These are phyloP conservation scores for Lotus japonicus DNA, from an alignment of 306 rosid species.

Conservation along the genomic window DNA sequence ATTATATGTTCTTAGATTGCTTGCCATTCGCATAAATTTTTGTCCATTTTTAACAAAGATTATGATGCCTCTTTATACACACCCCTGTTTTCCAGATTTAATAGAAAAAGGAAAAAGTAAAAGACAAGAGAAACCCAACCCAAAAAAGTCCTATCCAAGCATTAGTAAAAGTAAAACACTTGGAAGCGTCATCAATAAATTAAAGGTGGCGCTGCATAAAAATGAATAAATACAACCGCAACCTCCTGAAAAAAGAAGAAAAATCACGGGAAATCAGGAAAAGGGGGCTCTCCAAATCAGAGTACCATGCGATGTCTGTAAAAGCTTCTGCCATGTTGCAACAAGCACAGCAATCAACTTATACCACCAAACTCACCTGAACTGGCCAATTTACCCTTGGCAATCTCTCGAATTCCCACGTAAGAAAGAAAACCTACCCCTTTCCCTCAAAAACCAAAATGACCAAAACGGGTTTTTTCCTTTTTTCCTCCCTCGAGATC, in stretches of 20 bases:
- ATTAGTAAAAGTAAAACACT: neutral
- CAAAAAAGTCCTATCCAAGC: neutral
- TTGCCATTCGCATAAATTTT: conserved; percentile 2
- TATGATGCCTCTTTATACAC: neutral
- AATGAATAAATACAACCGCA: conserved; percentile 28
- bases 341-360: conserved; percentile 30
- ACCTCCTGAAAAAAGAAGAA: conserved; percentile 30
- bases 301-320: conserved; percentile 37
- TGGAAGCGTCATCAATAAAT: conserved; percentile 16
- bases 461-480: conserved; percentile 24
- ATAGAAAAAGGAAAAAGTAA: neutral
- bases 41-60: conserved; percentile 9
- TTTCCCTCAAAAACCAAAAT: neutral
- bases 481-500: conserved; percentile 63
- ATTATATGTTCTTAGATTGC: neutral
- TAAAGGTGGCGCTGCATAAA: conserved; percentile 9
- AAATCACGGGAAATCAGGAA: conserved; percentile 46
- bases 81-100: neutral
- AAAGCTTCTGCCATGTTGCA: conserved; percentile 52
- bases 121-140: neutral
- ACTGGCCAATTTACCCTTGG: conserved; percentile 22
- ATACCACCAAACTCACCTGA: neutral
- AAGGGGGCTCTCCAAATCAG: conserved; percentile 31
- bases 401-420: conserved; percentile 17
- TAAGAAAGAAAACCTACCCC: neutral